Conservation (phyloP, 306 rosid genomes). For the Biancaea sappan region DNA sequence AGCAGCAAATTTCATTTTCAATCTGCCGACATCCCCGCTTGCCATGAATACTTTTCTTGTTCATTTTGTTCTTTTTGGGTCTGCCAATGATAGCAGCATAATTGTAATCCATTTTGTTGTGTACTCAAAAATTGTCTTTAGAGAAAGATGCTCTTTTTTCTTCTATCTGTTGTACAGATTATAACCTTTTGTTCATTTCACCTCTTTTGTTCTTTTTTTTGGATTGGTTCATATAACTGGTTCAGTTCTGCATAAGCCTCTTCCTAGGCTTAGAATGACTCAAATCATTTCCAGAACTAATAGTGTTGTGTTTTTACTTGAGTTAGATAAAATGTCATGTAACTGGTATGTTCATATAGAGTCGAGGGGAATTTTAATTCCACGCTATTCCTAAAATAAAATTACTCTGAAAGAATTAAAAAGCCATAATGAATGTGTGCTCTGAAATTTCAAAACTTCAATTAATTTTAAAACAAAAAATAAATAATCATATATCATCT, state of each 20-base stretch:
- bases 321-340: too few relatives aligned
- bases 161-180: slow-evolving; percentile 41
- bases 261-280: background rate
- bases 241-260: background rate
- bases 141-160: slow-evolving; percentile 32
- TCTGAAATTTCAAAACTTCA: background rate
- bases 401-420: background rate
- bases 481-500: background rate
- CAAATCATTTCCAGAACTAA: background rate
- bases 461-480: background rate
- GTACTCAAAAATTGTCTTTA: slow-evolving; percentile 36
- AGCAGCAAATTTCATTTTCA: slow-evolving; percentile 45
- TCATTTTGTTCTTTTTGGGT: slow-evolving; percentile 41
- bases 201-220: slow-evolving; percentile 2
- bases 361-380: background rate
- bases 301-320: background rate
- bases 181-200: slow-evolving; percentile 22
- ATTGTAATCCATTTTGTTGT: slow-evolving; percentile 31
- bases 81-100: slow-evolving; percentile 51
- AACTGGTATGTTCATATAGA: too few relatives aligned
- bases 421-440: background rate
- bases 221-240: background rate
- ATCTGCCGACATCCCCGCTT: slow-evolving; percentile 55
- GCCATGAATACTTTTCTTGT: slow-evolving; percentile 33
- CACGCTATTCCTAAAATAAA: background rate